Evolutionary conservation across 805 yeast species (phyloP), one percentile per base, ranked within the genome.

Genomic region (Metschnikowia orientalis): DNA sequence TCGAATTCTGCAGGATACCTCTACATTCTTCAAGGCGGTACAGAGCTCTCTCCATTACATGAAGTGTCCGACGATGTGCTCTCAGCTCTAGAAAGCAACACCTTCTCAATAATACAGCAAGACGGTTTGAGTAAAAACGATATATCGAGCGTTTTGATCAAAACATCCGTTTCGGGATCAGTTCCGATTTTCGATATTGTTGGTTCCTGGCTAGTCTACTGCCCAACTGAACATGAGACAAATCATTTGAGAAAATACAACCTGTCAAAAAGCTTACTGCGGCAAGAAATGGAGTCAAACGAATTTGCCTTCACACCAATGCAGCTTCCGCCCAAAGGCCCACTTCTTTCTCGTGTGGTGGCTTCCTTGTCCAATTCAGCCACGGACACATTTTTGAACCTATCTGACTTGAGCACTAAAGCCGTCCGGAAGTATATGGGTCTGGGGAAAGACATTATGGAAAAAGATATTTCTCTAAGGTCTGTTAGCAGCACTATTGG

Each of bases 311-410:
- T 62, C 37, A 69, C 78, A 0, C 70, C 75, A 0, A 63, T 74
- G 13, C 61, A 61, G 39, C 48, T 75, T 22, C 50, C 50, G 8
- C 63, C 61, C 9, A 61, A 66, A 3, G 67, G 69, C 3, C 73
- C 75, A 2, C 53, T 75, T 23, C 56, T 73, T 21, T 65, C 67
- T 28, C 63, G 73, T 31, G 65, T 78, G 1, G 48, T 77, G 33
- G 65, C 71, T 8, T 59, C 65, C 10, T 44, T 78, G 9, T 73
- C 81, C 2, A 63, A 66, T 35, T 61, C 71, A 2, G 77, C 83
- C 0, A 51, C 77, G 11, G 83, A 74, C 51, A 68, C 73, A 8
- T 44, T 73, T 10, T 56, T 61, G 41, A 66, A 62, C 42, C 45
- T 77, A 6, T 63, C 79, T 0, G 77, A 74, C 36, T 61, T 69